Evolutionary conservation across 2,329 filamentous ascomycete species (phyloP).

Genomic region (Pyrenochaeta sp.): DNA sequence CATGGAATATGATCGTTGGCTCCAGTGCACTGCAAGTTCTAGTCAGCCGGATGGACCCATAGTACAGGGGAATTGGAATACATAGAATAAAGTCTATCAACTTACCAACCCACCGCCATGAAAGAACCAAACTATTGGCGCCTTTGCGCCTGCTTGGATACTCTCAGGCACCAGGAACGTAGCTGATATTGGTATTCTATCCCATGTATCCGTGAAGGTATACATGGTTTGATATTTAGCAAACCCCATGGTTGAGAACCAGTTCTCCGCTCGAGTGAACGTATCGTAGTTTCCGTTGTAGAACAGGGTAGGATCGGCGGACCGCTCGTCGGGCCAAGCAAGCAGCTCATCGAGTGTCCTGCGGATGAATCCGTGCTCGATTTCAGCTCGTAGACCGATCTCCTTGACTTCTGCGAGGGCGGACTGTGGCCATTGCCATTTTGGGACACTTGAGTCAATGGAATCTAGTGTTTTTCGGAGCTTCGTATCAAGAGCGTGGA

Average conservation of each 20-base stretch:
- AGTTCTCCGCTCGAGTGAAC: neutral
- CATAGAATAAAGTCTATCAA: neutral
- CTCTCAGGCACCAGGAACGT: neutral
- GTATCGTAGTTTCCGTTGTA: no score
- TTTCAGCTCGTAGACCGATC: neutral
- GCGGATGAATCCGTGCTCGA: neutral
- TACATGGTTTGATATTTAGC: neutral
- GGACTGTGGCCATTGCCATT: neutral
- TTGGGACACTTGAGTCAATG: no score
- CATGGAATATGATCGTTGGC: slow-evolving; percentile 1
- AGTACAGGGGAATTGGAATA: no score
- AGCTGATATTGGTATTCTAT: neutral
- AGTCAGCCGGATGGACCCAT: no score
- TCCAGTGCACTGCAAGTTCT: slow-evolving; percentile 6
- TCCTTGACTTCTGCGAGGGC: neutral
- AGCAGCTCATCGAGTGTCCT: neutral
- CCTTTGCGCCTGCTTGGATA: neutral
- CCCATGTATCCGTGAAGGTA: slow-evolving; percentile 3
- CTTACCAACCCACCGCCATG: slow-evolving; percentile 5
- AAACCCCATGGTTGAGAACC: neutral
- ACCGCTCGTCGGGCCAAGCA: neutral
- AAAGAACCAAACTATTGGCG: neutral
- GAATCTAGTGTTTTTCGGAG: no score
- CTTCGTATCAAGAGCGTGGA: no score
- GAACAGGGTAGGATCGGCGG: neutral